Evolutionary conservation across 2,329 filamentous ascomycete genomes (phyloP).

Genomic region (Colletotrichum kahawae): DNA sequence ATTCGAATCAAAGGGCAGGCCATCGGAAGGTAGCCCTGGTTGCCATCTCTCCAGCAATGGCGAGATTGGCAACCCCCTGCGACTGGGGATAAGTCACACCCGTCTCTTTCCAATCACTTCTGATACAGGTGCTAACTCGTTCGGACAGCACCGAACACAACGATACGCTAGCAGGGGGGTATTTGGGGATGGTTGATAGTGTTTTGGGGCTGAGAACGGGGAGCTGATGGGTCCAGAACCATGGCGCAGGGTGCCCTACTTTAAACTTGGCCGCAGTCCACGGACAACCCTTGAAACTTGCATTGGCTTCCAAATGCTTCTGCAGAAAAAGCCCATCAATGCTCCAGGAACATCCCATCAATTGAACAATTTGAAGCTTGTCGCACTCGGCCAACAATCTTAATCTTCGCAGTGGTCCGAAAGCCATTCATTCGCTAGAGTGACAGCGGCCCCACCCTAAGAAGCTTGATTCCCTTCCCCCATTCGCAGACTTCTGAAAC

Average conservation of each 20-base stretch:
- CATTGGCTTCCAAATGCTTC: not conserved
- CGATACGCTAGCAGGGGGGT: not conserved
- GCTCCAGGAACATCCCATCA: not conserved
- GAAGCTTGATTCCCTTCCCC: constrained; percentile 17
- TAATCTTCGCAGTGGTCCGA: not conserved
- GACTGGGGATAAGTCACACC: constrained; percentile 54
- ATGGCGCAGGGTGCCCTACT: not conserved
- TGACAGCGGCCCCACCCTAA: not conserved
- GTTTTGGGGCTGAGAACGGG: not conserved
- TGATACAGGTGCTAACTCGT: constrained; percentile 28
- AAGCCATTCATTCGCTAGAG: not conserved
- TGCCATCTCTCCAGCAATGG: constrained; percentile 57
- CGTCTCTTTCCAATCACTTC: not conserved
- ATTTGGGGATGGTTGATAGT: not conserved
- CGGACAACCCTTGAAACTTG: constrained; percentile 6
- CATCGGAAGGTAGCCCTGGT: constrained; percentile 49
- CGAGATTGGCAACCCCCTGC: constrained; percentile 50
- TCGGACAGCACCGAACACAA: not conserved
- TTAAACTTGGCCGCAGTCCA: not conserved
- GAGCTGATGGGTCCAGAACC: not conserved
- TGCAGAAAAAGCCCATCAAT: not conserved
- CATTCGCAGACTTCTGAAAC: constrained; percentile 11
- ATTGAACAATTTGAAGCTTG: not conserved
- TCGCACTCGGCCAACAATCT: not conserved
- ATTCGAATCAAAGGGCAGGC: constrained; percentile 38